These are phyloP conservation scores for Melampsora americana DNA, from an alignment of 1,284 basidiomycete species.

Conservation along the genomic window DNA sequence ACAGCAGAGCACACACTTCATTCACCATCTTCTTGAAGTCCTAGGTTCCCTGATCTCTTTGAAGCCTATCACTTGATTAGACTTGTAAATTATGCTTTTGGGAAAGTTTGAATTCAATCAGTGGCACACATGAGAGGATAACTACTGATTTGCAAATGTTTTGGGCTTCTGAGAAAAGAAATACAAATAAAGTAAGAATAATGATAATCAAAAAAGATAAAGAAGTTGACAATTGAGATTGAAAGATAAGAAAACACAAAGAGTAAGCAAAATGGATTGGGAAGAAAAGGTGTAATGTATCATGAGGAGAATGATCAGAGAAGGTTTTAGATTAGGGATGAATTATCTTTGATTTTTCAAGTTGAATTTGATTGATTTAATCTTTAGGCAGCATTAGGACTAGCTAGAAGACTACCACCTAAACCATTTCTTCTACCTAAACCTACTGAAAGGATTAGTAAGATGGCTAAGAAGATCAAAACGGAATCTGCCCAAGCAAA, in stretches of 20 bases:
- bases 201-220: no score
- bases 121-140: no score
- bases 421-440: slow-evolving; percentile 30
- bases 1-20: no score
- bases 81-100: no score
- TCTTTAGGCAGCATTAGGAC: slow-evolving; percentile 2
- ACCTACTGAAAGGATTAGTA: slow-evolving; percentile 16
- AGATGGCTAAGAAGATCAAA: slow-evolving; percentile 12
- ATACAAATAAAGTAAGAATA: no score
- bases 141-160: no score
- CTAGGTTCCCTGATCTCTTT: no score
- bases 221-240: no score
- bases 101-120: no score
- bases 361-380: not conserved
- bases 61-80: no score
- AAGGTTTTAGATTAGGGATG: not conserved
- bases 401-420: slow-evolving; percentile 19
- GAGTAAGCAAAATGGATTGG: not conserved
- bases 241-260: not conserved
- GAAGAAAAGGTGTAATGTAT: not conserved
- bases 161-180: no score
- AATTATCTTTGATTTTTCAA: not conserved
- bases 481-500: slow-evolving; percentile 42
- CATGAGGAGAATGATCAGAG: not conserved
- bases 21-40: no score